Evolutionary conservation across 164 flowering plant species (phyloP), one percentile per base, ranked within the genome.

Genomic region (Piper betle): DNA sequence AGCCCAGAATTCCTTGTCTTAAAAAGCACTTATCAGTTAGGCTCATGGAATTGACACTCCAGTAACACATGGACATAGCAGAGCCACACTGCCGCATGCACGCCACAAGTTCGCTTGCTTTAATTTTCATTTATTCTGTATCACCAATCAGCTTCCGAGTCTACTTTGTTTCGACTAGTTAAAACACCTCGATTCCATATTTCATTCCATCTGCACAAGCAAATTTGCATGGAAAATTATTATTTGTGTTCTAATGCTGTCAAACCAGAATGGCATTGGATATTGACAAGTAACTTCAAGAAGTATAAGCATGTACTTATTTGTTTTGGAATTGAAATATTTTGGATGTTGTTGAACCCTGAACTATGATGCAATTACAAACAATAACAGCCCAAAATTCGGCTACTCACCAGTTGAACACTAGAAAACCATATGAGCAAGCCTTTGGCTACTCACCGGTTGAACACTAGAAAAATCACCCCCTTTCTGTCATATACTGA

Each of bases 131-230:
- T 57, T 57, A 48, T 18, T 46, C 50, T 10, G 50, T 46, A 46
- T 6, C 46, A 4, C 20, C 37, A 19, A 19, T 18, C 37, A 19
- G 48, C 7, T 53, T 77, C 78, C 37, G 80, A 60, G 59, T 85
- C 88, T 66, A 85, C 55, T 63, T 72, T 82, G 65, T 77, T 61
- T 18, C 80, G 72, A 75, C 79, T 81, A 7, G 78, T 61, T 63
- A 82, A 87, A 53, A 82, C 78, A 61, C 97, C 97, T 64, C 77
- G 81, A n/a, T 84, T 78, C 97, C 97, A 91, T 39, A 68, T 68
- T 71, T 91, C 97, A 56, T 69, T 62, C 67, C 66, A 83, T 80
- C 97, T 87, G 79, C 61, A 57, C 63, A 48, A 6, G 62, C 39
- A 61, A 39, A 25, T 25, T 25, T 25, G 33, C 33, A 25, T 25